phyloP scores from a whole-genome alignment of 306 rosid genomes.

The Inga leiocalycina region DNA sequence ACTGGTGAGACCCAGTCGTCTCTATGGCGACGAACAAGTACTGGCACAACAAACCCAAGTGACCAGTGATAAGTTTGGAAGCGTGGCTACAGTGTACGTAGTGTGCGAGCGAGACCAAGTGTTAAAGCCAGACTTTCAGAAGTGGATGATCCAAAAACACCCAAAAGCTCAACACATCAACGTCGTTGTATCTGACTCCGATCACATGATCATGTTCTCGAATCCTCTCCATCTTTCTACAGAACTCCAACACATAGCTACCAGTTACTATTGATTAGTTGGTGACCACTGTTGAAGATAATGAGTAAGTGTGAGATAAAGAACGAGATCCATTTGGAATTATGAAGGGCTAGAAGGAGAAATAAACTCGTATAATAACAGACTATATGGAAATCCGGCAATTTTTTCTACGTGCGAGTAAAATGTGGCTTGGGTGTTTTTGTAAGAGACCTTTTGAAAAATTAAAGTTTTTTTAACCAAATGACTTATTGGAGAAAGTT shows the following conservation, averaged over 20 bases:
- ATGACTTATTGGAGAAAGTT: too few species aligned
- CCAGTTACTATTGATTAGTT: background rate
- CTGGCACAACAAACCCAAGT: background rate
- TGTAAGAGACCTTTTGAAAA: too few species aligned
- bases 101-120: background rate
- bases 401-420: too few species aligned
- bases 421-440: too few species aligned
- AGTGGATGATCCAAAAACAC: conserved; percentile 39
- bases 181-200: conserved; percentile 41
- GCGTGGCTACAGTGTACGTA: background rate
- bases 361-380: too few species aligned
- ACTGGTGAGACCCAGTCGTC: conserved; percentile 28
- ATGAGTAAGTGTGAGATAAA: too few species aligned
- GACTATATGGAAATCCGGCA: too few species aligned
- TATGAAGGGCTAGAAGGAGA: too few species aligned
- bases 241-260: conserved; percentile 36
- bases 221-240: conserved; percentile 37
- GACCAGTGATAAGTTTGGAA: background rate
- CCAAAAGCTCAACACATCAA: conserved; percentile 35
- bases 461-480: too few species aligned
- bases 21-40: background rate
- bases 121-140: conserved; percentile 23
- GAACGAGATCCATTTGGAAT: too few species aligned
- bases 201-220: conserved; percentile 63
- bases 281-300: too few species aligned